These are phyloP conservation scores for Capronia americana DNA, from an alignment of 2,329 filamentous ascomycete genomes.

Conservation along the genomic window DNA sequence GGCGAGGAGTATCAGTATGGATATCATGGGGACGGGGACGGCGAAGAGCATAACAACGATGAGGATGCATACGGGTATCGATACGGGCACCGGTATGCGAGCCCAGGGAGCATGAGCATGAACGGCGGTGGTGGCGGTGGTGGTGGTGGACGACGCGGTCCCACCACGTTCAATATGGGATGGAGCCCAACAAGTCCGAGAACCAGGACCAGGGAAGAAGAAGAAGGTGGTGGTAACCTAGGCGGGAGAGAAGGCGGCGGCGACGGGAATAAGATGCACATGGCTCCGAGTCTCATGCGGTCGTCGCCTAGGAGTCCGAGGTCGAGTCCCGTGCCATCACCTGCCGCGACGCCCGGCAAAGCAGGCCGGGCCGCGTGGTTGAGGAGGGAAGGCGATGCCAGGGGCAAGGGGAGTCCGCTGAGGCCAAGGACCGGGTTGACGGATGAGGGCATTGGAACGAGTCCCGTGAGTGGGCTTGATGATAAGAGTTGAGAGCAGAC, in stretches of 20 bases:
- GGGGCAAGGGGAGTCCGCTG: slow-evolving; percentile 47
- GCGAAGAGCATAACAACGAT: neutral
- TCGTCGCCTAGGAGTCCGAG: slow-evolving; percentile 11
- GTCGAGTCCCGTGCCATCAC: slow-evolving; percentile 37
- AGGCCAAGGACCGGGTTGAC: slow-evolving; percentile 41
- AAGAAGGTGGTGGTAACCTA: neutral
- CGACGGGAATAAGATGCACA: neutral
- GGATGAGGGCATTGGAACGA: slow-evolving; percentile 45
- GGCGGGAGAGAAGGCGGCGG: neutral
- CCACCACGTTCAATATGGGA: neutral
- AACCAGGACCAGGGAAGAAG: neutral
- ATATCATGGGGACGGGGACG: neutral
- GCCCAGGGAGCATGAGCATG: neutral
- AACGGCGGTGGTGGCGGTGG: neutral
- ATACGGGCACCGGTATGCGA: neutral
- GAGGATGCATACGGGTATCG: neutral
- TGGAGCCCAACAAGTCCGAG: slow-evolving; percentile 8
- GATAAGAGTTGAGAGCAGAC: neutral
- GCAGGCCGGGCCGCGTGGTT: slow-evolving; percentile 32
- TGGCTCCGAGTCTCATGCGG: neutral
- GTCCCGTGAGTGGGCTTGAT: slow-evolving; percentile 37
- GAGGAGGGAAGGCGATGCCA: slow-evolving; percentile 30
- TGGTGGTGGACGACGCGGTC: neutral
- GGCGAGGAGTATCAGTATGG: slow-evolving; percentile 69
- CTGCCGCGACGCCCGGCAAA: slow-evolving; percentile 26